Percentiles rank a stretch among this genome's conserved stretches.
Conservation (phyloP, 2,329 filamentous ascomycete species). For the Trichoderma hamatum region DNA sequence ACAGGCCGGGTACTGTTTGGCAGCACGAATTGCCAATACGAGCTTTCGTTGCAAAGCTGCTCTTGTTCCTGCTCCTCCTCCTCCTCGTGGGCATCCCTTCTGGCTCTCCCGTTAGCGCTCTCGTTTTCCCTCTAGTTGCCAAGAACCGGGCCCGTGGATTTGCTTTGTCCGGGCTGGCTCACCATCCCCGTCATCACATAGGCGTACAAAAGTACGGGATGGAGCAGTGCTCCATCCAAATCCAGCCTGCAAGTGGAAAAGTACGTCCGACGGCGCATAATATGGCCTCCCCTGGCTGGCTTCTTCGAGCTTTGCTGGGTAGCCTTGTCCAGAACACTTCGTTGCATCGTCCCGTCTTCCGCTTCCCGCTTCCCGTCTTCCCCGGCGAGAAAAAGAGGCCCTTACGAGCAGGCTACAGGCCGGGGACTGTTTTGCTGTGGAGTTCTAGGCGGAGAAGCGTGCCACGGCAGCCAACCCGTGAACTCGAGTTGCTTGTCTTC, state of each 20-base stretch:
- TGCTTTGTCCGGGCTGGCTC: conserved; percentile 7
- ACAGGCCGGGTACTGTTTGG: neutral
- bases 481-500: neutral
- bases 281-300: neutral
- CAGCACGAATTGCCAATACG: neutral
- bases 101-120: neutral
- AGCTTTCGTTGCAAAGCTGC: neutral
- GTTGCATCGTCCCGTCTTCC: conserved; percentile 25
- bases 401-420: neutral
- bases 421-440: conserved; percentile 17
- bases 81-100: neutral
- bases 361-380: conserved; percentile 26
- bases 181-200: conserved; percentile 16
- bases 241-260: conserved; percentile 6
- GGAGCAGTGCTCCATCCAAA: conserved; percentile 16
- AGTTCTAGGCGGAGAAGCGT: conserved; percentile 14
- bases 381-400: conserved; percentile 18
- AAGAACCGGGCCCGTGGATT: conserved; percentile 29
- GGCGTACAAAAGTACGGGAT: conserved; percentile 5
- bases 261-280: conserved; percentile 2
- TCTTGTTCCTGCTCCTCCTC: neutral
- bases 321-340: conserved; percentile 11
- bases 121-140: conserved; percentile 22
- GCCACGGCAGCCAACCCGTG: conserved; percentile 17
- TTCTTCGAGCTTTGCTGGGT: conserved; percentile 7